phyloP scores from a whole-genome alignment of 1,139 yeast genomes.

The Debaryomyces coudertii region DNA sequence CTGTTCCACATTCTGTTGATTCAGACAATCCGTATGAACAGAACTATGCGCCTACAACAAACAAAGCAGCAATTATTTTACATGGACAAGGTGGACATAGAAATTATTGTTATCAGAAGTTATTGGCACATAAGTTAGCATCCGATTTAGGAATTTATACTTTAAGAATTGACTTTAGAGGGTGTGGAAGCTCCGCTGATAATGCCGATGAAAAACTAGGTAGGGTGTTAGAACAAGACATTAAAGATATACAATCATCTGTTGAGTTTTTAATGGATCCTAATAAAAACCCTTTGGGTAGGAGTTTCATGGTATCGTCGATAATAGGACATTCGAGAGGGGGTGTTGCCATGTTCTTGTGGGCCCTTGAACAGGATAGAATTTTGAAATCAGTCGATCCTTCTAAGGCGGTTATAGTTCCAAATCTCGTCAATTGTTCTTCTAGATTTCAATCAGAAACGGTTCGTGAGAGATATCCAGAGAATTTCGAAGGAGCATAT shows the following conservation, averaged over 20 bases:
- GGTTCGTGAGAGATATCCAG: constrained; percentile 39
- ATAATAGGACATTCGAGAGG: constrained; percentile 84
- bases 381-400: constrained; percentile 30
- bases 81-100: constrained; percentile 91
- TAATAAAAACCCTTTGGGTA: constrained; percentile 39
- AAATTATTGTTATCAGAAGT: constrained; percentile 72
- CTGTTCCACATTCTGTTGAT: constrained; percentile 41
- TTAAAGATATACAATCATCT: constrained; percentile 64
- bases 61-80: constrained; percentile 42
- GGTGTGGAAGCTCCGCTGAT: constrained; percentile 78
- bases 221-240: constrained; percentile 62
- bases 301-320: constrained; percentile 51
- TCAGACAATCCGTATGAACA: constrained; percentile 26
- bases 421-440: constrained; percentile 71
- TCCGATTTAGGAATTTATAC: constrained; percentile 61
- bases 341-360: constrained; percentile 71
- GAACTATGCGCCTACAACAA: constrained; percentile 41
- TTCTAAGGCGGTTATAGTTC: constrained; percentile 48
- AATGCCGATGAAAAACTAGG: constrained; percentile 49
- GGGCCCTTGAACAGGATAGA: constrained; percentile 56
- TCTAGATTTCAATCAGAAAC: constrained; percentile 56
- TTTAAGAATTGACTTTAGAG: constrained; percentile 81
- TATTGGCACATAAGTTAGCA: constrained; percentile 64
- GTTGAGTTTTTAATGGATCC: constrained; percentile 47
- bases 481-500: constrained; percentile 26